Conservation (phyloP, 306 rosid genomes). For the Coriaria nepalensis region DNA sequence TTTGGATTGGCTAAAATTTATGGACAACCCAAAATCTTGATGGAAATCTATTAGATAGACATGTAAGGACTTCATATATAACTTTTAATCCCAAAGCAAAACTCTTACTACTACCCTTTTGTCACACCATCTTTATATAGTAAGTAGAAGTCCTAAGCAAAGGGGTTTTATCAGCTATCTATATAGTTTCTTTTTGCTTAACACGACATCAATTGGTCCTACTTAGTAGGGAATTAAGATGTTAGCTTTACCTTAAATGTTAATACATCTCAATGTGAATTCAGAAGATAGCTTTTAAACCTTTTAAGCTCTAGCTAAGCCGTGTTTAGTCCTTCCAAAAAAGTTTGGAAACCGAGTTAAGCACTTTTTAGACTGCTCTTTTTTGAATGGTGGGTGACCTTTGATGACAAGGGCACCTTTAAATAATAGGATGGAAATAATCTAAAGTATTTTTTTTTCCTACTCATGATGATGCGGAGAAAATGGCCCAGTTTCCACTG, state of each 20-base stretch:
- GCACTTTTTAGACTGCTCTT: slow-evolving; percentile 23
- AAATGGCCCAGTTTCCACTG: slow-evolving; percentile 1
- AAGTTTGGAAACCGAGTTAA: slow-evolving; percentile 14
- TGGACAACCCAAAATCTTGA: slow-evolving; percentile 7
- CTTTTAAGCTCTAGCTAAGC: slow-evolving; percentile 10
- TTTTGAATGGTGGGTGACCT: slow-evolving; percentile 11
- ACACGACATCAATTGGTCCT: neutral
- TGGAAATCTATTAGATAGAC: slow-evolving; percentile 5
- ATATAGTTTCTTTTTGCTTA: slow-evolving; percentile 6
- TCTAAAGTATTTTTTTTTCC: slow-evolving; percentile 33
- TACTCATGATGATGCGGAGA: slow-evolving; percentile 37
- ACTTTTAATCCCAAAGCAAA: slow-evolving; percentile 14
- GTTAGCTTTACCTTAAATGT: no score
- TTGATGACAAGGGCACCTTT: slow-evolving; percentile 26
- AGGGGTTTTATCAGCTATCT: slow-evolving; percentile 18
- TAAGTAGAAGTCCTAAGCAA: slow-evolving; percentile 5
- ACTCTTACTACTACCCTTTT: slow-evolving; percentile 13
- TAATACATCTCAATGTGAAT: slow-evolving; percentile 14
- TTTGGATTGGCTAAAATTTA: neutral
- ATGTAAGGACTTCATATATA: slow-evolving; percentile 5
- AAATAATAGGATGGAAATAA: slow-evolving; percentile 13
- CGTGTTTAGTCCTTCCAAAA: slow-evolving; percentile 10
- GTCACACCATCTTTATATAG: neutral
- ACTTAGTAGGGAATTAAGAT: no score
- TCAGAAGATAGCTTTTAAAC: neutral